Base-by-base conservation (phyloP, 1,284 basidiomycete genomes). In the Phellinidium pouzarii region DNA sequence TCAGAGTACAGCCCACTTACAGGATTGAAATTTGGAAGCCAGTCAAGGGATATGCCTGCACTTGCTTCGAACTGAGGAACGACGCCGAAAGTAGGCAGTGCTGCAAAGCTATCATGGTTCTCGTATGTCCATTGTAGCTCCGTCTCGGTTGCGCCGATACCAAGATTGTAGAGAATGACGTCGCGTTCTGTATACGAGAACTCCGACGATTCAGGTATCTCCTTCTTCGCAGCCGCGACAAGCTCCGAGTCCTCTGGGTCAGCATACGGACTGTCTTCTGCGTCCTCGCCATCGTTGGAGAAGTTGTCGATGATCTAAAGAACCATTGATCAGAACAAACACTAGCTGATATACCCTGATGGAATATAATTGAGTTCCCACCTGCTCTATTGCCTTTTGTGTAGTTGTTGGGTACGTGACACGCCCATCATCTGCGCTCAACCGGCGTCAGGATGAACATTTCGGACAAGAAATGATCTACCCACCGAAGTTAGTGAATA, bases 81-180 rank as follows among this genome's bases (percentile, higher is more conserved):
- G 44, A 99, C 94, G 53, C 93, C 95, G 64, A 96, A 99, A 0
- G 94, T 97, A 1, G 93, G 94, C 38, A 99, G 71, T 0, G 87
- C 84, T 54, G 79, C 69, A 70, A 99, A 99, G 25, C 86, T 77
- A 48, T 94, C 91, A 64, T 91, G 78, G 52, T 85, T 84, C 72
- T 99, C 96, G 64, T 84, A 99, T 3, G 86, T 84, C 84, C 92
- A 94, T 60, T 93, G 80, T 22, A 97, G 79, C 58, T 99, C 93
- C 65, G 88, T 82, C 67, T 88, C 93, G 4, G 86, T 94, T 17
- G 94, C 95, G n/a, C 95, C 96, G 44, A 99, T 72, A 49, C 95
- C 94, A 29, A 99, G 76, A 71, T 97, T 97, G 76, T 99, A 99
- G 17, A 99, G 75, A 60, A 97, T 90, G 38, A 97, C 81, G 64